Conservation (phyloP, 129 eudicot genomes). For the Ambrosia trifida region DNA sequence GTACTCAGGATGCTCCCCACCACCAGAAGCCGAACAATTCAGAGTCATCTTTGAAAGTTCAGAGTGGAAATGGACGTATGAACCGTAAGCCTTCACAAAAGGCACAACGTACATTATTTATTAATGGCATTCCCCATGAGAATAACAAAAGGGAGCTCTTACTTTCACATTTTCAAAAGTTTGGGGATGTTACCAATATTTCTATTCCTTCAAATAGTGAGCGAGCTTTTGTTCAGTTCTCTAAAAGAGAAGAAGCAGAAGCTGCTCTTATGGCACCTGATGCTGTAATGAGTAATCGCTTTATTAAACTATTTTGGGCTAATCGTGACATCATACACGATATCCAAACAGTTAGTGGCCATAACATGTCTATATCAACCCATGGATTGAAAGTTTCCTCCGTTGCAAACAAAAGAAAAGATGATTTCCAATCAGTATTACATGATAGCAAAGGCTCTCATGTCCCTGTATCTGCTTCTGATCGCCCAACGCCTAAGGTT, state of each 20-base stretch:
- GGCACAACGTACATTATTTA: slow-evolving; percentile 77
- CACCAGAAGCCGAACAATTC: slow-evolving; percentile 5
- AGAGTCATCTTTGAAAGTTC: slow-evolving; percentile 43
- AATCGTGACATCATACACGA: slow-evolving; percentile 51
- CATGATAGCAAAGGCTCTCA: slow-evolving; percentile 40
- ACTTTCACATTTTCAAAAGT: slow-evolving; percentile 79
- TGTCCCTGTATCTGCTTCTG: slow-evolving; percentile 36
- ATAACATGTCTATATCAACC: slow-evolving; percentile 31
- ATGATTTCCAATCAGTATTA: slow-evolving; percentile 34
- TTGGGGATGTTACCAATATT: slow-evolving; percentile 77
- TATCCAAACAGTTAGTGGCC: slow-evolving; percentile 40
- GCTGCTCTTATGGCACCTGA: slow-evolving; percentile 45
- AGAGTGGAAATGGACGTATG: slow-evolving; percentile 43
- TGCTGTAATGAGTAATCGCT: slow-evolving; percentile 18
- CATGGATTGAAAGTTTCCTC: slow-evolving; percentile 23
- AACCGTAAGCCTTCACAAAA: slow-evolving; percentile 61
- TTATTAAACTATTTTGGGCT: slow-evolving; percentile 21
- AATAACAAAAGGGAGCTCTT: slow-evolving; percentile 68
- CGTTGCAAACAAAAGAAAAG: slow-evolving; percentile 48
- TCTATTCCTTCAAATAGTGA: slow-evolving; percentile 64
- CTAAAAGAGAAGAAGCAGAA: slow-evolving; percentile 89
- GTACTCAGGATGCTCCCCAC: not conserved
- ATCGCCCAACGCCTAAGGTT: slow-evolving; percentile 51
- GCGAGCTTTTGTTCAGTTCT: slow-evolving; percentile 89
- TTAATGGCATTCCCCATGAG: slow-evolving; percentile 69